phyloP scores from a whole-genome alignment of 2,329 filamentous ascomycete genomes.

The Colletotrichum sp. region DNA sequence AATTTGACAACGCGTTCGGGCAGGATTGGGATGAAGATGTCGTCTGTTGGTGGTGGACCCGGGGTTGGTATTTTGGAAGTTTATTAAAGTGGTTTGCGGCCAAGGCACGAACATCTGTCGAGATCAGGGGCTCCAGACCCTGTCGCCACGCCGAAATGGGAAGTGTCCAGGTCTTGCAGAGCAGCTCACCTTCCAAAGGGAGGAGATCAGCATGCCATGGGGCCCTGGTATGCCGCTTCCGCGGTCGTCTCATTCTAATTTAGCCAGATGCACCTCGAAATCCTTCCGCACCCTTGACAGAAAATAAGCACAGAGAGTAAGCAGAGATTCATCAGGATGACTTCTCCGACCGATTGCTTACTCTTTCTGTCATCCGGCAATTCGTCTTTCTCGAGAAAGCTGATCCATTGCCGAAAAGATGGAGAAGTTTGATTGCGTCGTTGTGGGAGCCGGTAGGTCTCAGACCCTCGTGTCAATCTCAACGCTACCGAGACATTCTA shows the following conservation, averaged over 20 bases:
- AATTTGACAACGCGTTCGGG: not conserved
- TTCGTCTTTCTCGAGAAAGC: not conserved
- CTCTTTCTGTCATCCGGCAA: not conserved
- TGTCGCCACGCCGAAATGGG: not conserved
- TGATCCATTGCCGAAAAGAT: conserved; percentile 26
- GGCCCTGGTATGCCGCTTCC: not conserved
- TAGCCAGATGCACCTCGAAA: not conserved
- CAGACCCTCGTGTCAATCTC: not conserved
- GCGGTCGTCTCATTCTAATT: not conserved
- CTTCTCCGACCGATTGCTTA: not conserved
- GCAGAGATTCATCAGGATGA: not conserved
- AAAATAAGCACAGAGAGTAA: not conserved
- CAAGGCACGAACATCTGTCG: not conserved
- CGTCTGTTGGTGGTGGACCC: not conserved
- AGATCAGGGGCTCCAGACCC: not conserved
- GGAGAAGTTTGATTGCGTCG: conserved; percentile 50
- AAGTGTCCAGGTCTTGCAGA: not conserved
- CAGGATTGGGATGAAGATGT: not conserved
- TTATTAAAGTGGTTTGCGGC: not conserved
- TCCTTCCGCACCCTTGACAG: not conserved
- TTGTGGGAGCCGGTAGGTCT: conserved; percentile 57
- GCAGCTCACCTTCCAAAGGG: not conserved
- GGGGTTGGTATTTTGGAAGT: not conserved
- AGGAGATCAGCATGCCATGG: not conserved
- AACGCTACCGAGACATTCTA: not conserved